These are phyloP conservation scores for Verticillium isaacii DNA, from an alignment of 2,329 filamentous ascomycete genomes.

Conservation along the genomic window DNA sequence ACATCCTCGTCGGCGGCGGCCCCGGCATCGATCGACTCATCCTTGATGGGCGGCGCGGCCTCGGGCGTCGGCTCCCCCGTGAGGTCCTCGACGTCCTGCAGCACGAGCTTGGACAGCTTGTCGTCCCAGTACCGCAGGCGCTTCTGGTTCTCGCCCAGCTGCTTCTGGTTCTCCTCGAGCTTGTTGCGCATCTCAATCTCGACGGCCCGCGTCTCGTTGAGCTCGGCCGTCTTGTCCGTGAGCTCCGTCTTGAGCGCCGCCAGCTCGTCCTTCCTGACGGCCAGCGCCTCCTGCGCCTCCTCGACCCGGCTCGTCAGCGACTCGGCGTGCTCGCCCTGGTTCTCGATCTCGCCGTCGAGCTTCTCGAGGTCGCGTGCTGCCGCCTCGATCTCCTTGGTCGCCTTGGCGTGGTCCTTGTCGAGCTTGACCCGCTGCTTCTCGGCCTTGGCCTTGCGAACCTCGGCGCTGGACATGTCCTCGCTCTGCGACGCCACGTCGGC, in stretches of 20 bases:
- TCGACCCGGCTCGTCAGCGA: slow-evolving; percentile 70
- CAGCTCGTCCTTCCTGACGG: slow-evolving; percentile 76
- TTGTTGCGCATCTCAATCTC: slow-evolving; percentile 99
- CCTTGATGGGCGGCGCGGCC: background rate
- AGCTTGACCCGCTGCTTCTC: slow-evolving; percentile 89
- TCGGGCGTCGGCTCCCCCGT: slow-evolving; percentile 28
- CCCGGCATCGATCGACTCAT: slow-evolving; percentile 4
- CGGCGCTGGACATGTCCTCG: slow-evolving; percentile 79
- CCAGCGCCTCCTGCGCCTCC: slow-evolving; percentile 74
- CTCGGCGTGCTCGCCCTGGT: slow-evolving; percentile 71
- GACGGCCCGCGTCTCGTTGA: slow-evolving; percentile 81
- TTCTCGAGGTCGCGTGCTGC: slow-evolving; percentile 69
- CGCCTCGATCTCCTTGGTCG: slow-evolving; percentile 71
- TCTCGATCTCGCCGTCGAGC: slow-evolving; percentile 72
- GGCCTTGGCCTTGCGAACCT: slow-evolving; percentile 85
- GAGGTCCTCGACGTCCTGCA: slow-evolving; percentile 77
- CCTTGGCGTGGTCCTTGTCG: slow-evolving; percentile 74
- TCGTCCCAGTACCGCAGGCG: slow-evolving; percentile 82
- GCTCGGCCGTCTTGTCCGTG: slow-evolving; percentile 77
- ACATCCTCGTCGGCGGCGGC: slow-evolving; percentile 15
- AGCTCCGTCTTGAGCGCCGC: slow-evolving; percentile 76
- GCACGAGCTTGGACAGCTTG: slow-evolving; percentile 75
- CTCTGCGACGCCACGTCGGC: slow-evolving; percentile 76
- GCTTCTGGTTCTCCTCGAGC: slow-evolving; percentile 92
- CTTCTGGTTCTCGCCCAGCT: slow-evolving; percentile 79